These are phyloP conservation scores for Tinospora cordifolia DNA, from an alignment of 164 flowering plant species.

Conservation along the genomic window DNA sequence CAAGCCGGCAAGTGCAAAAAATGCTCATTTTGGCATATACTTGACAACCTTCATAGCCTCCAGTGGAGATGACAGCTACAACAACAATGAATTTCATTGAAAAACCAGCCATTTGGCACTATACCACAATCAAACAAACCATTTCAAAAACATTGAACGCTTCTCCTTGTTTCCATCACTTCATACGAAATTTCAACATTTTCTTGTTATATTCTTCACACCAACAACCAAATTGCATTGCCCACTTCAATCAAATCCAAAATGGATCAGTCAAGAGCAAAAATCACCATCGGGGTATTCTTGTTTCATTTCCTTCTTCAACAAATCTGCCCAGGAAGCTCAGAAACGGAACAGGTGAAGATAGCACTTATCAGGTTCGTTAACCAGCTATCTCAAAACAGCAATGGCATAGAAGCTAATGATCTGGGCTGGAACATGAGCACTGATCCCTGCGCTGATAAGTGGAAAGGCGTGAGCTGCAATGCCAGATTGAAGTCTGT, in stretches of 20 bases:
- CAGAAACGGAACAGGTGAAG: constrained; percentile 25
- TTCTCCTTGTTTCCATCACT: constrained; percentile 16
- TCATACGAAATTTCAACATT: neutral
- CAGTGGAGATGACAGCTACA: constrained; percentile 3
- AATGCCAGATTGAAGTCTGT: constrained; percentile 8
- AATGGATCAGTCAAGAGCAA: constrained; percentile 17
- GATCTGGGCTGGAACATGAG: constrained; percentile 29
- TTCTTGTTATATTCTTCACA: neutral
- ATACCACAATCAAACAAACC: neutral
- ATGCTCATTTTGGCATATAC: neutral
- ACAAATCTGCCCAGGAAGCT: neutral
- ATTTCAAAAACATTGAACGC: constrained; percentile 9
- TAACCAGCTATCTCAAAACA: constrained; percentile 12
- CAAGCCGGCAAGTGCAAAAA: constrained; percentile 15
- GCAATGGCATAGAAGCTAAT: constrained; percentile 11
- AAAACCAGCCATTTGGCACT: constrained; percentile 26
- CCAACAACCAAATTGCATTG: neutral
- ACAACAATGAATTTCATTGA: constrained; percentile 22
- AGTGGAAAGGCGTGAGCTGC: constrained; percentile 38
- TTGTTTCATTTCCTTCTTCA: constrained; percentile 22
- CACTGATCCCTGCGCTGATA: constrained; percentile 39
- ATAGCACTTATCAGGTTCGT: constrained; percentile 26
- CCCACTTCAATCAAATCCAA: constrained; percentile 3
- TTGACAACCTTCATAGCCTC: neutral
- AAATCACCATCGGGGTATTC: constrained; percentile 24